Conservation (phyloP, 2,329 filamentous ascomycete genomes). For the Xylariomycetidae sp. region DNA sequence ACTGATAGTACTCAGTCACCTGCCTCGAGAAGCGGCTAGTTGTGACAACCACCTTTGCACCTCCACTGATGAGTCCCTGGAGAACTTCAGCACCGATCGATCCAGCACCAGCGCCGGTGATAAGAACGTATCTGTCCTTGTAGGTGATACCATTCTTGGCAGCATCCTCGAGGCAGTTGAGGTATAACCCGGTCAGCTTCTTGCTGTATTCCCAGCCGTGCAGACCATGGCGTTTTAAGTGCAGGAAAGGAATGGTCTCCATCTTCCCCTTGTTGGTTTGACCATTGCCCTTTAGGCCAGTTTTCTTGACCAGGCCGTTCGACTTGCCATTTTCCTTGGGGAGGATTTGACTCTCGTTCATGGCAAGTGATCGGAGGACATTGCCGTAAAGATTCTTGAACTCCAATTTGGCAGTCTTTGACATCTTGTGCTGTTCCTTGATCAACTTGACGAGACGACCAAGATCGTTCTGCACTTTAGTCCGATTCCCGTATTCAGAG, state of each 20-base stretch:
- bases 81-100: slow-evolving; percentile 97
- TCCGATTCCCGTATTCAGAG: slow-evolving; percentile 95
- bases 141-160: slow-evolving; percentile 86
- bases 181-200: slow-evolving; percentile 89
- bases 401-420: slow-evolving; percentile 91
- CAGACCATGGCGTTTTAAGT: slow-evolving; percentile 88
- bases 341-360: slow-evolving; percentile 98
- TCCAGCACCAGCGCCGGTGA: slow-evolving; percentile 96
- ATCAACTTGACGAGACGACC: slow-evolving; percentile 97
- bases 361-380: slow-evolving; percentile 86
- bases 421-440: slow-evolving; percentile 95
- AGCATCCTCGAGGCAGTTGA: slow-evolving; percentile 86
- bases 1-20: slow-evolving; percentile 98
- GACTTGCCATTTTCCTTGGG: slow-evolving; percentile 75
- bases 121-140: slow-evolving; percentile 90
- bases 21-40: slow-evolving; percentile 95
- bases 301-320: slow-evolving; percentile 44
- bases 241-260: slow-evolving; percentile 95
- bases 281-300: slow-evolving; percentile 45
- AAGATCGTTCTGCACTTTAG: slow-evolving; percentile 95
- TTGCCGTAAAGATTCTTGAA: slow-evolving; percentile 95
- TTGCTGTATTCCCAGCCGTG: slow-evolving; percentile 99
- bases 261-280: slow-evolving; percentile 76
- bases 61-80: slow-evolving; percentile 91
- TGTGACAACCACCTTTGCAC: slow-evolving; percentile 93